Conservation (phyloP, 2,329 filamentous ascomycete species). For the Fusarium neocosmosporiellum region DNA sequence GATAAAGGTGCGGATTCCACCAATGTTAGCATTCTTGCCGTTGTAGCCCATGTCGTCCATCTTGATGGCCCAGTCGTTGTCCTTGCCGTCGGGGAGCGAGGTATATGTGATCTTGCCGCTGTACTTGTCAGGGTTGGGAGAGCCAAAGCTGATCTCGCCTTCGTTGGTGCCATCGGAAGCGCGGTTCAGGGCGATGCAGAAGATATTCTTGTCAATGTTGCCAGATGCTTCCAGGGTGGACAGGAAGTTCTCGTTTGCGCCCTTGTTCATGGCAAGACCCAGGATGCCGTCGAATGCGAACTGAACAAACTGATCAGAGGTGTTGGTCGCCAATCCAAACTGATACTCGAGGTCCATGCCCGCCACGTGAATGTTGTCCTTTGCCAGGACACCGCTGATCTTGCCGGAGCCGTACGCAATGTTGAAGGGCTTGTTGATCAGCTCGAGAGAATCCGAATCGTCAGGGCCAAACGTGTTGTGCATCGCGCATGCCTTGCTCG, state of each 20-base stretch:
- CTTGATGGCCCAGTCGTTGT: constrained; percentile 78
- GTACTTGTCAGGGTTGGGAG: constrained; percentile 73
- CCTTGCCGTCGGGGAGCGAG: constrained; percentile 54
- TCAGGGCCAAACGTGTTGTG: constrained; percentile 77
- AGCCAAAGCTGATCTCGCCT: constrained; percentile 83
- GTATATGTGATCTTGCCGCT: constrained; percentile 77
- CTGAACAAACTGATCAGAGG: constrained; percentile 77
- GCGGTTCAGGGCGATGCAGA: constrained; percentile 78
- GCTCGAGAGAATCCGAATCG: constrained; percentile 73
- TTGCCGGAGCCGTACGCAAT: constrained; percentile 83
- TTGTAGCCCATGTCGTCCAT: constrained; percentile 74
- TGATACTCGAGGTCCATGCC: constrained; percentile 71
- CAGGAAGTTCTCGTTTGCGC: constrained; percentile 74
- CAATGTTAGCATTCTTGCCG: constrained; percentile 67
- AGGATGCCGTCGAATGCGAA: constrained; percentile 92
- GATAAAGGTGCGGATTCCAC: constrained; percentile 73
- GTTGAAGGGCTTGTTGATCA: constrained; percentile 65
- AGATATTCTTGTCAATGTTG: constrained; percentile 71
- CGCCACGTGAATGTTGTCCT: constrained; percentile 75
- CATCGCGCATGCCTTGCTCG: constrained; percentile 70
- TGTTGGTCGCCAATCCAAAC: constrained; percentile 78
- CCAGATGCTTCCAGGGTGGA: constrained; percentile 67
- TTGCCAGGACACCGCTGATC: constrained; percentile 73
- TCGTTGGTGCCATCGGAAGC: constrained; percentile 72
- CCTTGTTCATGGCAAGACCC: constrained; percentile 75